Percentiles rank a stretch among this genome's conserved stretches.
phyloP scores from a whole-genome alignment of 148 eudicot genomes.

The Selenicereus undatus region DNA sequence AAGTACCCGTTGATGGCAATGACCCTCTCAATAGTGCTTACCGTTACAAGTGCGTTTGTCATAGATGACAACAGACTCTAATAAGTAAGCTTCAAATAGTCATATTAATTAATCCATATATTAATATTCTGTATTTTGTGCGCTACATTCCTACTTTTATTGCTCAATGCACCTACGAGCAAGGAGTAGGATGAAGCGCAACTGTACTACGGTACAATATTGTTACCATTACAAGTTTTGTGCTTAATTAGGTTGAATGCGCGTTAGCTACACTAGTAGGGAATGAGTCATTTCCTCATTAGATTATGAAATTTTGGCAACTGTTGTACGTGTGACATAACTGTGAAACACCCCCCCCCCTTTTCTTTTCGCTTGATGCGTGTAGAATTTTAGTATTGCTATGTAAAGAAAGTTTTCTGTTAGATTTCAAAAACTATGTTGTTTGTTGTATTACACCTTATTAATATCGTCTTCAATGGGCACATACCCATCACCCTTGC shows the following conservation, averaged over 20 bases:
- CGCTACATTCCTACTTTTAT: constrained; percentile 27
- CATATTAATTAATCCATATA: not conserved
- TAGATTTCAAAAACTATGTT: too few species aligned
- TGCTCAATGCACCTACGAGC: constrained; percentile 11
- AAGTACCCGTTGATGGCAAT: constrained; percentile 90
- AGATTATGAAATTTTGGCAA: not conserved
- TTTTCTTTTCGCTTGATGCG: too few species aligned
- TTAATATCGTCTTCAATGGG: not conserved
- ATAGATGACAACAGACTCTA: constrained; percentile 32
- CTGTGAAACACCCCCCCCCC: too few species aligned
- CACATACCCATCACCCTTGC: not conserved
- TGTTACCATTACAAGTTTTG: constrained; percentile 14
- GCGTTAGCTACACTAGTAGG: not conserved
- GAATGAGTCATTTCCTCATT: not conserved
- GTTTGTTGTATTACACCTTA: not conserved
- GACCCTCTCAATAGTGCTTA: constrained; percentile 85
- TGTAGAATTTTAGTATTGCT: too few species aligned
- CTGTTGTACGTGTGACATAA: not conserved
- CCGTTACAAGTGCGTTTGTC: constrained; percentile 89
- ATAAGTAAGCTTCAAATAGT: not conserved
- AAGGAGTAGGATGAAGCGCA: constrained; percentile 29
- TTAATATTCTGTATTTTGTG: not conserved
- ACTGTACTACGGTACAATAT: not conserved
- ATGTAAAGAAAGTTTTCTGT: too few species aligned
- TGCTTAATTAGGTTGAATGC: not conserved